phyloP scores from a whole-genome alignment of 2,329 filamentous ascomycete genomes.

The Aspergillus chevalieri region DNA sequence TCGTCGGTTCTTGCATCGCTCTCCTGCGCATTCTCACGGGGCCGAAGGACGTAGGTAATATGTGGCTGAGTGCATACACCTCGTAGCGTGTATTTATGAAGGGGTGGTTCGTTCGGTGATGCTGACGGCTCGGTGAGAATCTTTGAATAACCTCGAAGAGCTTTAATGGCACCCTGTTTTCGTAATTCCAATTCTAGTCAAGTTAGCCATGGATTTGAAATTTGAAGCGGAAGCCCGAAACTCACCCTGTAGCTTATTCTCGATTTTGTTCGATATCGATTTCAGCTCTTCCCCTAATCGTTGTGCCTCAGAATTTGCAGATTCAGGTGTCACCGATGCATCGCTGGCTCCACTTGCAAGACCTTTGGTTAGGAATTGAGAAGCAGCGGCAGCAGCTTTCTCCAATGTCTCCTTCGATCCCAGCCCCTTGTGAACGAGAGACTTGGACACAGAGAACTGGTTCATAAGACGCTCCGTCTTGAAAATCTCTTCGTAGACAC shows the following conservation, averaged over 20 bases:
- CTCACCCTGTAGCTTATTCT: constrained; percentile 36
- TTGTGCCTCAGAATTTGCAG: constrained; percentile 17
- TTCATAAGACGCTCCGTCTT: constrained; percentile 26
- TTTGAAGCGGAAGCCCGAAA: not conserved
- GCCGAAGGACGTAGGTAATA: constrained; percentile 51
- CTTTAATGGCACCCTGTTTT: constrained; percentile 35
- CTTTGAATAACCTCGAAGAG: constrained; percentile 40
- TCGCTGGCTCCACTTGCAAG: constrained; percentile 10
- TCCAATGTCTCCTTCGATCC: constrained; percentile 28
- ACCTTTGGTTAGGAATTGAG: constrained; percentile 19
- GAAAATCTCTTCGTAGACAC: constrained; percentile 27
- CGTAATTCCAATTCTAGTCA: constrained; percentile 38
- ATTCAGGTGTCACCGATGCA: constrained; percentile 11
- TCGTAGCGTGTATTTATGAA: constrained; percentile 50
- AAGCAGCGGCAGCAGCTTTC: constrained; percentile 29
- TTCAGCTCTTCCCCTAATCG: constrained; percentile 30
- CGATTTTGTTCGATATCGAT: constrained; percentile 32
- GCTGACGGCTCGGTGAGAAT: constrained; percentile 42
- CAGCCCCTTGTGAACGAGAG: constrained; percentile 12
- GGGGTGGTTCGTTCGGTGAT: constrained; percentile 33
- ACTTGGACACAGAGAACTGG: constrained; percentile 22
- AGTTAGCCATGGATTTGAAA: not conserved
- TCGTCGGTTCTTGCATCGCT: constrained; percentile 15
- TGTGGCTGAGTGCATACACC: constrained; percentile 54
- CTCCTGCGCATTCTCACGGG: constrained; percentile 19